Evolutionary conservation across 176 grass and related monocot genomes (phyloP), one percentile per base, ranked within the genome.

Genomic region (Oryza nivara): DNA sequence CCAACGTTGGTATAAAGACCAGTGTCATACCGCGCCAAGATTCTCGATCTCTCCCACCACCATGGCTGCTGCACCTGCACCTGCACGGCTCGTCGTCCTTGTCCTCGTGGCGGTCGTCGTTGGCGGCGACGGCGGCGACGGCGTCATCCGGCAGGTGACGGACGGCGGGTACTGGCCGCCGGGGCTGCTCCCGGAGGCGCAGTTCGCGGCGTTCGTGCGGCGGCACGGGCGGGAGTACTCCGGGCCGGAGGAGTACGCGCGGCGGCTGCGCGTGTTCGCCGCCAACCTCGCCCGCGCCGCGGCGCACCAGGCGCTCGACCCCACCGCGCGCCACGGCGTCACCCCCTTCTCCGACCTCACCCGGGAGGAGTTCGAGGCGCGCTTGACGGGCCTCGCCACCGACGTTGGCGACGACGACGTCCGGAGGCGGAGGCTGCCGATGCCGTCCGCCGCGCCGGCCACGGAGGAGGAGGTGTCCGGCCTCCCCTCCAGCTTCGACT

Each of bases 311-410:
- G 67, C 74, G 65, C 79, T 97, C 34, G 95, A 97, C 72, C 95
- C 92, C 5, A 76, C 70, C 7, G 95, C 95, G 48, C 78, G 84
- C 30, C 95, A 97, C 82, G 92, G 95, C 3, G 74, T 94, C 67
- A 94, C 92, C 28, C 95, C 88, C 22, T 97, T 97, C 87, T 97
- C 90, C 54, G 95, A 97, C 86, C 90, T 97, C 63, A 94, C 92
- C 16, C 75, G 80, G 68, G 90, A 86, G 54, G 95, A 97, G 82
- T 97, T 97, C 83, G 90, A 92, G 86, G 69, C 70, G 51, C 80
- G 77, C 11, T 73, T 93, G 68, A 88, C 88, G 8, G 95, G 95
- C 70, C 71, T 97, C 26, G 20, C 15, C 40, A 58, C 14, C 49
- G 0, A 3, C 13, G 30, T 32, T 32, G 49, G 28, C 61, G 28